Evolutionary conservation across 345 rosid species (phyloP).

Genomic region (Cardamine chenopodiifolia): DNA sequence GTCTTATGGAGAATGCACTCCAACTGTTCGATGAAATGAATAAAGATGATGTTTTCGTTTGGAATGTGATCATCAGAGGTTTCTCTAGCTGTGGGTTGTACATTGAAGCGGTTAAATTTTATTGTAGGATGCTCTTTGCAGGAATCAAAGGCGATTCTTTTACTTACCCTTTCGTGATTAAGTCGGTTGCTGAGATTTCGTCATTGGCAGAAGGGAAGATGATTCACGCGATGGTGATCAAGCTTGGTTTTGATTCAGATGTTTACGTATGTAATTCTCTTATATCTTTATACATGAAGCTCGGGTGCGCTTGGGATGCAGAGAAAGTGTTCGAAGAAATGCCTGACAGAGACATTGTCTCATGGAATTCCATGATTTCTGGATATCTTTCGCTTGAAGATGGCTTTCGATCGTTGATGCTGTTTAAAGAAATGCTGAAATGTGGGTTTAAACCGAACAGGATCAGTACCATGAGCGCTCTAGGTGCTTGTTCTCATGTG

Average conservation of each 20-base stretch:
- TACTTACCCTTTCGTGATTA: slow-evolving; percentile 72
- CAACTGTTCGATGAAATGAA: slow-evolving; percentile 69
- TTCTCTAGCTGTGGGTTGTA: slow-evolving; percentile 51
- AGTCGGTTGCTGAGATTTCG: slow-evolving; percentile 57
- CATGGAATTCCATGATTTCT: slow-evolving; percentile 80
- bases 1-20: slow-evolving; percentile 58
- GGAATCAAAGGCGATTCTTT: slow-evolving; percentile 55
- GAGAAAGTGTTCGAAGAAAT: slow-evolving; percentile 68
- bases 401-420: slow-evolving; percentile 47
- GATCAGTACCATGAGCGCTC: slow-evolving; percentile 55
- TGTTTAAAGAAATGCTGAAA: slow-evolving; percentile 53
- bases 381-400: slow-evolving; percentile 64
- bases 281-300: slow-evolving; percentile 60
- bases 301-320: slow-evolving; percentile 51
- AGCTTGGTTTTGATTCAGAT: slow-evolving; percentile 61
- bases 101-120: slow-evolving; percentile 49
- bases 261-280: slow-evolving; percentile 70
- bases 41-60: slow-evolving; percentile 49
- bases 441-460: slow-evolving; percentile 53
- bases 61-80: slow-evolving; percentile 79
- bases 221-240: slow-evolving; percentile 58
- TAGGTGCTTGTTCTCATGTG: slow-evolving; percentile 58
- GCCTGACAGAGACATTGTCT: slow-evolving; percentile 66
- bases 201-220: slow-evolving; percentile 52
- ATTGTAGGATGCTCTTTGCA: slow-evolving; percentile 51